Percentiles rank a stretch among this genome's conserved stretches.
Conservation (phyloP, 225 moss, liverwort and hornwort species). For the Sphagnum tenellum region DNA sequence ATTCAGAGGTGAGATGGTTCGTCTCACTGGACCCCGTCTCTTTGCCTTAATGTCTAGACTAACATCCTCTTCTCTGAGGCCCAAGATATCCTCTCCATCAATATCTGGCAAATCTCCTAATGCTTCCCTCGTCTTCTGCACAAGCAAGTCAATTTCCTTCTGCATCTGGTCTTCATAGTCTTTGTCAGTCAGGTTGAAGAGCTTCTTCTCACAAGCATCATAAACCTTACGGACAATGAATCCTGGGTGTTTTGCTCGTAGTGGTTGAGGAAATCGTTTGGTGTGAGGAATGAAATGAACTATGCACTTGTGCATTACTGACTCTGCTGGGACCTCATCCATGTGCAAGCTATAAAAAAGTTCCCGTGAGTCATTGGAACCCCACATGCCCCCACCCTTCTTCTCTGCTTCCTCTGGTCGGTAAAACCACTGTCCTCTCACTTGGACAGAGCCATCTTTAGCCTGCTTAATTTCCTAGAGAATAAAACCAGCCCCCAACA, state of each 20-base stretch:
- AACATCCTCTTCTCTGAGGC: conserved; percentile 25
- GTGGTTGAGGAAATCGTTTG: conserved; percentile 50
- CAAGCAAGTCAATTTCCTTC: conserved; percentile 82
- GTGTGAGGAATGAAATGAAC: conserved; percentile 86
- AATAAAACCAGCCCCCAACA: neutral
- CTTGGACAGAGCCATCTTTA: conserved; percentile 77
- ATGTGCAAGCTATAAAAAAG: conserved; percentile 97
- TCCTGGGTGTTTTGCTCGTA: conserved; percentile 79
- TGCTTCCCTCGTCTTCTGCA: conserved; percentile 67
- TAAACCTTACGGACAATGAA: conserved; percentile 90
- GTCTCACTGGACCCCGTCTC: conserved; percentile 35
- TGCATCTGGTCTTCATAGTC: conserved; percentile 99
- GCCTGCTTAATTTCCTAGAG: conserved; percentile 78
- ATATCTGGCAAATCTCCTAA: conserved; percentile 73
- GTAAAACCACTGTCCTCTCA: conserved; percentile 98
- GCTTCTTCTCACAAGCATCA: conserved; percentile 86
- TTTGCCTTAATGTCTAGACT: conserved; percentile 43
- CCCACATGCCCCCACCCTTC: conserved; percentile 88
- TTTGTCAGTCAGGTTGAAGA: conserved; percentile 91
- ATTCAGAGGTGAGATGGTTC: conserved; percentile 56
- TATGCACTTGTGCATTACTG: conserved; percentile 94
- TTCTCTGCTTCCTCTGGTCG: conserved; percentile 97
- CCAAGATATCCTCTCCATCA: conserved; percentile 42
- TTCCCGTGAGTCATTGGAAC: conserved; percentile 65
- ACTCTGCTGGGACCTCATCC: conserved; percentile 95